These are phyloP conservation scores for Amniculicola lignicola DNA, from an alignment of 495 filamentous ascomycete genomes.

Conservation along the genomic window DNA sequence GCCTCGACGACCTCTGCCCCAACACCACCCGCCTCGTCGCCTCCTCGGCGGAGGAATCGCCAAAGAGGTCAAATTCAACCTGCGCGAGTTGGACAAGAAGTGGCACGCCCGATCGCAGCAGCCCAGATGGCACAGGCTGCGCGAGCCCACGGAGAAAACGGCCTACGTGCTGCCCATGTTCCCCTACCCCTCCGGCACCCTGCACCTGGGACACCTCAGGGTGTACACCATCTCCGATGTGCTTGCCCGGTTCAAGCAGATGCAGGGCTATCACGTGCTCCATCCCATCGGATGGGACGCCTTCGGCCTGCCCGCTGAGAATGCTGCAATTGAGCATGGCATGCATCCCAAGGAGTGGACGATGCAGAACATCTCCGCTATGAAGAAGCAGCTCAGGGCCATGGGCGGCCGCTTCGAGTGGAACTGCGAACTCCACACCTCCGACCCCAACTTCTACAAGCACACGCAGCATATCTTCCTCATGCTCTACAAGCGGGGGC, in stretches of 20 bases:
- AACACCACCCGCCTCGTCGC: no score
- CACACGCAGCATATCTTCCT: slow-evolving; percentile 86
- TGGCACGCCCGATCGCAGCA: slow-evolving; percentile 61
- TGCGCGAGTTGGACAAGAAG: slow-evolving; percentile 67
- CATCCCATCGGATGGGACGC: slow-evolving; percentile 94
- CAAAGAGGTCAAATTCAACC: no score
- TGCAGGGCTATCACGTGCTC: slow-evolving; percentile 73
- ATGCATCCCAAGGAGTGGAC: slow-evolving; percentile 79
- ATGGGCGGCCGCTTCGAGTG: slow-evolving; percentile 83
- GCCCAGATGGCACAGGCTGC: neutral
- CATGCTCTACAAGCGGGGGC: slow-evolving; percentile 62
- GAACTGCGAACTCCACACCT: slow-evolving; percentile 80
- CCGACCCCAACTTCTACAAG: slow-evolving; percentile 77
- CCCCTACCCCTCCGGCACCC: slow-evolving; percentile 81
- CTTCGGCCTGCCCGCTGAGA: slow-evolving; percentile 87
- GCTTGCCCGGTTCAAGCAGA: slow-evolving; percentile 69
- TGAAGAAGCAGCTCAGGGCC: slow-evolving; percentile 74
- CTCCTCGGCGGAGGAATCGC: no score
- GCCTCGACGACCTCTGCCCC: no score
- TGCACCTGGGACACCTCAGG: slow-evolving; percentile 86
- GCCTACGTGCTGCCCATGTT: slow-evolving; percentile 90
- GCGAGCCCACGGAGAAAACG: slow-evolving; percentile 44
- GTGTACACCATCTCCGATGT: slow-evolving; percentile 92
- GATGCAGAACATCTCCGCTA: slow-evolving; percentile 68
- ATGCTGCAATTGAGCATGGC: slow-evolving; percentile 85